phyloP scores from a whole-genome alignment of 2,329 filamentous ascomycete genomes.

The Ascochyta lentis region DNA sequence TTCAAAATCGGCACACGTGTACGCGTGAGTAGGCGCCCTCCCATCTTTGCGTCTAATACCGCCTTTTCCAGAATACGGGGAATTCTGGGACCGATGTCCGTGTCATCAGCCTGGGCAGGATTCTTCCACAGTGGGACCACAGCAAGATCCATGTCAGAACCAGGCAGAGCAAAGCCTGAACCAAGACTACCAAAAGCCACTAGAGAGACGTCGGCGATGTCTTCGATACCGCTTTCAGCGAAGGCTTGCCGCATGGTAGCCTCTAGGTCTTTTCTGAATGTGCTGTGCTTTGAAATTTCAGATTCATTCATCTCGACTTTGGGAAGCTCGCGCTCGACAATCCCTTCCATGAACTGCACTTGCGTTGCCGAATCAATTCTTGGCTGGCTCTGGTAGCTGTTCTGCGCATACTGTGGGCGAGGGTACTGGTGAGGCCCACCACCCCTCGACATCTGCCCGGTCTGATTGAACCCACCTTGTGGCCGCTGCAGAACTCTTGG shows the following conservation, averaged over 20 bases:
- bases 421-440: slow-evolving; percentile 14
- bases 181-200: slow-evolving; percentile 82
- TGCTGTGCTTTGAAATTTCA: slow-evolving; percentile 74
- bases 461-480: slow-evolving; percentile 13
- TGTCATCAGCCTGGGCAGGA: slow-evolving; percentile 24
- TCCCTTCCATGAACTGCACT: slow-evolving; percentile 50
- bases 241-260: slow-evolving; percentile 68
- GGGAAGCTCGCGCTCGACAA: slow-evolving; percentile 58
- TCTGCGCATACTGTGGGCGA: slow-evolving; percentile 26
- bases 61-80: slow-evolving; percentile 78
- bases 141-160: slow-evolving; percentile 90
- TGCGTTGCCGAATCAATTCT: slow-evolving; percentile 44
- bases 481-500: slow-evolving; percentile 34
- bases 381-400: slow-evolving; percentile 23
- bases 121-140: slow-evolving; percentile 67
- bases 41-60: slow-evolving; percentile 73
- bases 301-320: slow-evolving; percentile 66
- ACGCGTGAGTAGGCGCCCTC: slow-evolving; percentile 76
- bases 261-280: slow-evolving; percentile 71
- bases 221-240: slow-evolving; percentile 35
- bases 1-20: slow-evolving; percentile 90
- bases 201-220: slow-evolving; percentile 64
- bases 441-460: slow-evolving; percentile 11
- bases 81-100: slow-evolving; percentile 63
- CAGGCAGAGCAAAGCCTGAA: slow-evolving; percentile 84